phyloP scores from a whole-genome alignment of 495 filamentous ascomycete species.

The Gamarada debralockiae region DNA sequence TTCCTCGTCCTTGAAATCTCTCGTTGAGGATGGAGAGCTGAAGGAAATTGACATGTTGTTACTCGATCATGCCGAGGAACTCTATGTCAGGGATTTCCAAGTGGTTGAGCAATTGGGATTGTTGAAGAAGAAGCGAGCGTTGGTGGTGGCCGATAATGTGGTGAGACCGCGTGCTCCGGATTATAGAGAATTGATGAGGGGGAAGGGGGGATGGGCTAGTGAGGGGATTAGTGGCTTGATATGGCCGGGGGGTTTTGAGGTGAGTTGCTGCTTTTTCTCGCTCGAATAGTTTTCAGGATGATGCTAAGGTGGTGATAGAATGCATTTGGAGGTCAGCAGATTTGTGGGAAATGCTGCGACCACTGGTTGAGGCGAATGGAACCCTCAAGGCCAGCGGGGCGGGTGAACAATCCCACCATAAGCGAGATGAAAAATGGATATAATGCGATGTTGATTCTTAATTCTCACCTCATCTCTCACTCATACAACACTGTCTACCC shows the following conservation, averaged over 20 bases:
- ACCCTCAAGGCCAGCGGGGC: too few species aligned
- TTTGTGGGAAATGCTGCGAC: too few species aligned
- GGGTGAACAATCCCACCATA: too few species aligned
- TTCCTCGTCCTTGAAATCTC: slow-evolving; percentile 49
- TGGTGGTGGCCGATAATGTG: slow-evolving; percentile 69
- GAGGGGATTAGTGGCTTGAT: slow-evolving; percentile 13
- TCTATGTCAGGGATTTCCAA: slow-evolving; percentile 66
- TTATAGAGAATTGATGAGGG: slow-evolving; percentile 8
- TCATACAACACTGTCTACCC: too few species aligned
- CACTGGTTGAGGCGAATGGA: too few species aligned
- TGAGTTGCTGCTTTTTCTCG: too few species aligned
- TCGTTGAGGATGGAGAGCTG: slow-evolving; percentile 48
- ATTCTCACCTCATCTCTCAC: too few species aligned
- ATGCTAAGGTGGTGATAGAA: too few species aligned
- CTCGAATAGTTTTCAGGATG: too few species aligned
- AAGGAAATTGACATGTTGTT: slow-evolving; percentile 61
- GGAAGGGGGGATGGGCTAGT: neutral
- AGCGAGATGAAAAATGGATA: too few species aligned
- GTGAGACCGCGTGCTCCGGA: slow-evolving; percentile 12
- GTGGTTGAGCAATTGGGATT: slow-evolving; percentile 64
- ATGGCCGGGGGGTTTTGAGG: slow-evolving; percentile 4
- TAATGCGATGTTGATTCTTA: too few species aligned
- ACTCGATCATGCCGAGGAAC: slow-evolving; percentile 67
- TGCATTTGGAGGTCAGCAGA: too few species aligned
- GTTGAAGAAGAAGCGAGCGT: slow-evolving; percentile 50